Evolutionary conservation across 2,329 filamentous ascomycete species (phyloP), one percentile per base, ranked within the genome.

Genomic region (Ascochyta pisi): DNA sequence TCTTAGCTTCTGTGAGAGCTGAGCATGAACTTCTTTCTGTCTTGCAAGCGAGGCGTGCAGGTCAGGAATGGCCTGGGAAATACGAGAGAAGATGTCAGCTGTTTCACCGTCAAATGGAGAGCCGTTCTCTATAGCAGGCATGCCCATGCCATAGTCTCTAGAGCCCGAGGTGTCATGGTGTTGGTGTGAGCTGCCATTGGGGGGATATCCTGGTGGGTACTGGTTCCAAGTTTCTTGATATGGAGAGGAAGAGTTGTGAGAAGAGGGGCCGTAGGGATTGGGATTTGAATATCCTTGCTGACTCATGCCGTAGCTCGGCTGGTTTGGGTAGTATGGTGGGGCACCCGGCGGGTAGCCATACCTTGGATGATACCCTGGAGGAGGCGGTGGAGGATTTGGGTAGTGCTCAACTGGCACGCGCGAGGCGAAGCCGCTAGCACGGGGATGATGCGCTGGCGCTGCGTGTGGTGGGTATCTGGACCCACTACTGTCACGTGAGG

Each of bases 331-430:
- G 50, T 73, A 69, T 38, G 73, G 71, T 54, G 73, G 70, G 57
- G 73, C 69, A 50, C 66, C 54, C 12, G 72, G 68, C 47, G 65
- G 67, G 59, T 74, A 75, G 16, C 48, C 54, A 61, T 74, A 74
- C 44, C 72, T 65, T 27, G 69, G 73, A 62, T 74, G 73, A 58
- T 77, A 76, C 23, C 68, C 67, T 91, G 79, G 80, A 91, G 60
- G 83, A 86, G 73, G 89, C 92, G 83, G 86, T 92, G 70, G 82
- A 93, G 60, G 86, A 83, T 64, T 83, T 77, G 64, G 58, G 62
- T 75, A 75, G 55, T 61, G 58, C 54, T 76, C 73, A 24, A 63
- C 56, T 57, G 73, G 73, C 35, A 75, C 71, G 54, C 72, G 68
- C 52, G 71, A 73, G 51, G 73, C 72, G 58, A 74, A 76, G 44